phyloP scores from a whole-genome alignment of 768 basidiomycete genomes.

The Fomitopsis pulvina region DNA sequence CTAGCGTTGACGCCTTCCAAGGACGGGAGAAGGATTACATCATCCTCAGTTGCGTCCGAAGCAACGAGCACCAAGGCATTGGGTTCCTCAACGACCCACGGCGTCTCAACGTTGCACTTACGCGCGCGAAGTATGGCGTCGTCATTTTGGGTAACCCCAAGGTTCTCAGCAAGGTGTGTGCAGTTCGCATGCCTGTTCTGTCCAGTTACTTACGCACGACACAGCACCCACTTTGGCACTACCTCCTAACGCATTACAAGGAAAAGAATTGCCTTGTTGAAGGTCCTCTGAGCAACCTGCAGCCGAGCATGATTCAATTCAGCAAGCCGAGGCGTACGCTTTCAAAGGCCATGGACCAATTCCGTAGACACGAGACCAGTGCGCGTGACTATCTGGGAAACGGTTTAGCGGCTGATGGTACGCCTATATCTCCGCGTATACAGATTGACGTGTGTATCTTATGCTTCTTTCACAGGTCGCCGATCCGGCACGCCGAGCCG shows the following conservation, averaged over 20 bases:
- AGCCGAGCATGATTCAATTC: slow-evolving; percentile 99
- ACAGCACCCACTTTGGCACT: slow-evolving; percentile 98
- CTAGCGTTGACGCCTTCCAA: slow-evolving; percentile 98
- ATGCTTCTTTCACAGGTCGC: slow-evolving; percentile 33
- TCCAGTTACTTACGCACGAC: slow-evolving; percentile 11
- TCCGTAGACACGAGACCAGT: slow-evolving; percentile 87
- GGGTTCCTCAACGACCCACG: slow-evolving; percentile 98
- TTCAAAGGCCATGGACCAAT: slow-evolving; percentile 86
- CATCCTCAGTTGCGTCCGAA: slow-evolving; percentile 94
- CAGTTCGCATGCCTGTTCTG: neutral
- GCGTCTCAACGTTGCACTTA: slow-evolving; percentile 93
- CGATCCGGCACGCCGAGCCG: slow-evolving; percentile 89
- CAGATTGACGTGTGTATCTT: slow-evolving; percentile 8
- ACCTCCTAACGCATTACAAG: slow-evolving; percentile 97
- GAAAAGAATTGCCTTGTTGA: slow-evolving; percentile 92
- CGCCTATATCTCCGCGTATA: slow-evolving; percentile 19
- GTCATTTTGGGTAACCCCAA: slow-evolving; percentile 99
- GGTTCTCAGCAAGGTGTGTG: slow-evolving; percentile 90
- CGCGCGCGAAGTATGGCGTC: slow-evolving; percentile 95
- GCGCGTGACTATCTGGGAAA: slow-evolving; percentile 68
- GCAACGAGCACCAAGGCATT: slow-evolving; percentile 99
- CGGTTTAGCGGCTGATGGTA: slow-evolving; percentile 44
- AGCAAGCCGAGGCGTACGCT: slow-evolving; percentile 92
- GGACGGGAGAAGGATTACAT: slow-evolving; percentile 99
- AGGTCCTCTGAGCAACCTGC: slow-evolving; percentile 92